Conservation (phyloP, 805 yeast species). For the Kazachstania viticola region DNA sequence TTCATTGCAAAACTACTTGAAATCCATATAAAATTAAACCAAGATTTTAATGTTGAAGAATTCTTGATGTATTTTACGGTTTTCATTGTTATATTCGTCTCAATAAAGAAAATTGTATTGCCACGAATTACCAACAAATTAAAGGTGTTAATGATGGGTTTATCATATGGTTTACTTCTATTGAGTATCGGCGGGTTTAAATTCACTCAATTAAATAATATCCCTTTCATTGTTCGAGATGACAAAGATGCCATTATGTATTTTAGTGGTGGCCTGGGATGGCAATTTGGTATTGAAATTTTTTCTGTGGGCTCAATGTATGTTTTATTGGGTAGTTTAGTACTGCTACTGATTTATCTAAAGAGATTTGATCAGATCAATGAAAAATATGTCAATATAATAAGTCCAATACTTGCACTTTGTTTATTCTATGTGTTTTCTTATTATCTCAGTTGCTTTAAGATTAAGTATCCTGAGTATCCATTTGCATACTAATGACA, state of each 20-base stretch:
- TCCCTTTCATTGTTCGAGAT: constrained; percentile 49
- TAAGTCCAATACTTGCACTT: constrained; percentile 7
- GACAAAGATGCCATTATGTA: constrained; percentile 40
- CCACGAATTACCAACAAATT: constrained; percentile 20
- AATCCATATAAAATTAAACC: constrained; percentile 32
- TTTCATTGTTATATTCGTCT: constrained; percentile 34
- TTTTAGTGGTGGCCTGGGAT: constrained; percentile 52
- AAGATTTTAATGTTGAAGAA: constrained; percentile 32
- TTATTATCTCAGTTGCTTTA: constrained; percentile 18
- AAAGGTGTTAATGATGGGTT: constrained; percentile 18
- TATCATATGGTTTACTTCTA: constrained; percentile 31
- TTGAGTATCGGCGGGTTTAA: constrained; percentile 50
- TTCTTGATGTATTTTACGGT: constrained; percentile 36
- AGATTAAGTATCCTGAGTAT: constrained; percentile 22
- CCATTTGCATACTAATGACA: constrained; percentile 10
- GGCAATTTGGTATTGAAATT: constrained; percentile 65
- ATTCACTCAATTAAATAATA: constrained; percentile 47
- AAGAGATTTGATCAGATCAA: no score
- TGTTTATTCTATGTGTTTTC: constrained; percentile 12
- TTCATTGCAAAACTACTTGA: constrained; percentile 38
- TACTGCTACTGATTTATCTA: constrained; percentile 33
- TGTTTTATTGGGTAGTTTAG: constrained; percentile 31
- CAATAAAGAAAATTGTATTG: constrained; percentile 38
- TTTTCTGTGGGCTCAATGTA: constrained; percentile 43
- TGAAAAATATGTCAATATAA: no score